Evolutionary conservation across 2,329 filamentous ascomycete genomes (phyloP).

Genomic region (Mariannaea elegans): DNA sequence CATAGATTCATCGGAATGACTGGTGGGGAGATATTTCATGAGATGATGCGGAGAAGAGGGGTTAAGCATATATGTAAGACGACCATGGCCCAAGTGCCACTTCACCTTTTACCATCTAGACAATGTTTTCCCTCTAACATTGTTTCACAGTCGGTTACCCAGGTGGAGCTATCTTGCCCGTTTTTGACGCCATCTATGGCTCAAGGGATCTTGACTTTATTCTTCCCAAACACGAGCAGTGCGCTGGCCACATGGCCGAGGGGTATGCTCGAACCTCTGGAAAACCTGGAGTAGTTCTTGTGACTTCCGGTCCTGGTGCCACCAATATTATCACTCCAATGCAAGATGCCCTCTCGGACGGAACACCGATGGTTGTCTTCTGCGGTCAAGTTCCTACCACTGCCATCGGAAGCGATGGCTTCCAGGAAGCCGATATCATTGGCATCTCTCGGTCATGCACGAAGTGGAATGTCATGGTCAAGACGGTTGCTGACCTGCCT

Average conservation of each 20-base stretch:
- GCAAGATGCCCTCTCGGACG: slow-evolving; percentile 94
- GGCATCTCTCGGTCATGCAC: slow-evolving; percentile 95
- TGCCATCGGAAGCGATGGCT: slow-evolving; percentile 93
- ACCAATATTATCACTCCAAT: slow-evolving; percentile 97
- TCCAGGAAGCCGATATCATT: slow-evolving; percentile 95
- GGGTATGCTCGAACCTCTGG: slow-evolving; percentile 94
- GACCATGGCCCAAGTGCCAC: not conserved
- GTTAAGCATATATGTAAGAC: slow-evolving; percentile 3
- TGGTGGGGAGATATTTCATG: not conserved
- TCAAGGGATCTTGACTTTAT: slow-evolving; percentile 97
- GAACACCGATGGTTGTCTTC: slow-evolving; percentile 96
- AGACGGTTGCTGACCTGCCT: slow-evolving; percentile 91
- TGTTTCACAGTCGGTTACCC: slow-evolving; percentile 78
- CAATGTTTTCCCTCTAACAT: slow-evolving; percentile 26
- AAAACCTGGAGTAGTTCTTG: slow-evolving; percentile 93
- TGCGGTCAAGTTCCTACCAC: slow-evolving; percentile 89
- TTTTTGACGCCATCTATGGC: slow-evolving; percentile 99
- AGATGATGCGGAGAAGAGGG: slow-evolving; percentile 1
- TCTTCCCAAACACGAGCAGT: slow-evolving; percentile 95
- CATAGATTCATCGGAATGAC: slow-evolving; percentile 1
- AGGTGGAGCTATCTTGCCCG: slow-evolving; percentile 94
- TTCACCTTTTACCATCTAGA: not conserved
- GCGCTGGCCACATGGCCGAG: slow-evolving; percentile 98
- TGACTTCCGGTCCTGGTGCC: slow-evolving; percentile 95
- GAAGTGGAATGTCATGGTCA: slow-evolving; percentile 99